These are phyloP conservation scores for Tagetes patula DNA, from an alignment of 129 eudicot genomes.

Conservation along the genomic window DNA sequence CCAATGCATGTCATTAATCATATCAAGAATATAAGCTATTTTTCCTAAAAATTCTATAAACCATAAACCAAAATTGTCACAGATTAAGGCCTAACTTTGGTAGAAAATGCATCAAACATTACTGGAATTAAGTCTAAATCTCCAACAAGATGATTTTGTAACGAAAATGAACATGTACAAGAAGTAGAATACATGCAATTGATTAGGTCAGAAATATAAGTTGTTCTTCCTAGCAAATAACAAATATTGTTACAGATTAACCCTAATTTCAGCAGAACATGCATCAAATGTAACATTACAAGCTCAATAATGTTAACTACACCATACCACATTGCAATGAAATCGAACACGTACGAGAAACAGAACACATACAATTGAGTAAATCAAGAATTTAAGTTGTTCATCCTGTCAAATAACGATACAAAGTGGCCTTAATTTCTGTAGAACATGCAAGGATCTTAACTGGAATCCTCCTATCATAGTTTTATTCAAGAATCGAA, in stretches of 20 bases:
- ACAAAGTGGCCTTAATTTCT: not conserved
- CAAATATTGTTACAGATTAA: no score
- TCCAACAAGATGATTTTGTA: not conserved
- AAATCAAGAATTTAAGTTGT: no score
- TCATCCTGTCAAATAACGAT: no score
- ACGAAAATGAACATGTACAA: no score
- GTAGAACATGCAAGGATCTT: not conserved
- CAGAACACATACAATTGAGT: not conserved
- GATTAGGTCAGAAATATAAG: no score
- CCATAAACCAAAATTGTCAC: not conserved
- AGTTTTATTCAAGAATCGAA: not conserved
- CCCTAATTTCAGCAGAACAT: no score
- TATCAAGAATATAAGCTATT: not conserved
- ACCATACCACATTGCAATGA: not conserved
- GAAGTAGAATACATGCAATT: no score
- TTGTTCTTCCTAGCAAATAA: no score
- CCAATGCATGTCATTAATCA: conserved; percentile 9
- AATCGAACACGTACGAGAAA: not conserved
- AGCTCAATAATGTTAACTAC: not conserved
- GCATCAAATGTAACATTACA: not conserved
- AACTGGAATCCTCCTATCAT: not conserved
- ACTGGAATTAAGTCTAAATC: not conserved
- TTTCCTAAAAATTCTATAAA: not conserved
- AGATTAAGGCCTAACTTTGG: conserved; percentile 6
- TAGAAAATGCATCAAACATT: not conserved